Evolutionary conservation across 805 yeast genomes (phyloP), one percentile per base, ranked within the genome.

Genomic region (Saccharomycopsis amapae): DNA sequence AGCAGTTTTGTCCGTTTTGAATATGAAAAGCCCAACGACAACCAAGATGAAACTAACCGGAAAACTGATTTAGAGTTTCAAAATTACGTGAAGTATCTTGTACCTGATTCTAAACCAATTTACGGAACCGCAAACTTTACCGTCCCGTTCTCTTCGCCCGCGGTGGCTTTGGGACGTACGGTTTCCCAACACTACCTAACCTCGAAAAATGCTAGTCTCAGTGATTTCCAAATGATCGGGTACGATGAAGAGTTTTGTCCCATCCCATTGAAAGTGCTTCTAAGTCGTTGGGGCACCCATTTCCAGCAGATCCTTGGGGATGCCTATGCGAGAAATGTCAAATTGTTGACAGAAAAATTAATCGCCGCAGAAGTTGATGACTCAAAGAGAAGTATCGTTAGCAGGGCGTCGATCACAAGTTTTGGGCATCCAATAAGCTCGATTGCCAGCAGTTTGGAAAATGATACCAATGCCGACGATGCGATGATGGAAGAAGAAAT

Each of bases 271-370:
- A 69, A 67, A 52, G 63, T 84, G 3, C 66, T 85, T 44, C 69
- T 84, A 53, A 81, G 79, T 53, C 67, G 93, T 57, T 85, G 94
- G 94, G 93, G 93, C 0, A 61, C 75, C 28, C 79, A 75, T 51
- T 85, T 85, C 56, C 79, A 80, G 52, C 69, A 70, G 52, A 51
- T 83, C 15, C 59, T 84, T 33, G 68, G 87, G 0, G 71, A 74
- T 54, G 84, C 81, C 1, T 85, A 82, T 58, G 76, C 81, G 0
- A 66, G 75, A 48, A 81, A 85, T n/a, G n/a, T n/a, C n/a, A n/a
- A n/a, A n/a, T n/a, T n/a, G n/a, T n/a, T n/a, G n/a, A n/a, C n/a
- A n/a, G n/a, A n/a, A n/a, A n/a, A n/a, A n/a, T n/a, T n/a, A n/a
- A n/a, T n/a, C n/a, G n/a, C n/a, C n/a, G n/a, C n/a, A n/a, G n/a